Evolutionary conservation across 225 moss, liverwort and hornwort genomes (phyloP), one percentile per base, ranked within the genome.

Genomic region (Thuidium tamariscinum): DNA sequence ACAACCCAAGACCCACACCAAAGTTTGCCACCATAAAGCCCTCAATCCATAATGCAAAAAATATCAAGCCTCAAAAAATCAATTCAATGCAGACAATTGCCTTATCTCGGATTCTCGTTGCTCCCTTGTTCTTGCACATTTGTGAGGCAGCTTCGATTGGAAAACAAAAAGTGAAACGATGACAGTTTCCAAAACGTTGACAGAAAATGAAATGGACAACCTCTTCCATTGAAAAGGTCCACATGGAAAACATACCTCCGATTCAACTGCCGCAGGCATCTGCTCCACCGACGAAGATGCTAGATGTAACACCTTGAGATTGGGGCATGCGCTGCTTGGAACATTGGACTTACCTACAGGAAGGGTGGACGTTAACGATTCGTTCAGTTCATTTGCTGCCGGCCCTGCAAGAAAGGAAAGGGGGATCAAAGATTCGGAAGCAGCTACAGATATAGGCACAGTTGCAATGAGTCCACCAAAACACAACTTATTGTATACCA

Each of bases 211-310:
- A 25, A 36, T 36, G 10, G 0, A 36, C 23, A 76, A 36, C 54
- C 2, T 2, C 54, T 25, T 36, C 25, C 54, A 36, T 16, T 76
- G 25, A 4, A 21, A 36, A 54, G 16, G 54, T 10, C 4, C 54
- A 36, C 16, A 2, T 2, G 25, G 4, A 7, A 26, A 77, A 55
- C 77, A 37, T 77, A 77, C 77, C 77, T 16, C 7, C 1, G 7
- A 1, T 36, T 11, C 77, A 55, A n/a, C 4, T 11, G 6, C 37
- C 4, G 3, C 7, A 8, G 11, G 3, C 4, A 26, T 2, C 4
- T 11, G 37, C 26, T 77, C 56, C 55, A 36, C 37, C 7, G 37
- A 5, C 3, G 37, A 25, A 37, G 37, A 16, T 37, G 55, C 4
- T 17, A 37, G 10, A 21, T 11, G 51, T 21, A 17, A 13, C 34